Evolutionary conservation across 352 stramenopile genomes (phyloP), one percentile per base, ranked within the genome.

Genomic region (Phytophthora parvispora): DNA sequence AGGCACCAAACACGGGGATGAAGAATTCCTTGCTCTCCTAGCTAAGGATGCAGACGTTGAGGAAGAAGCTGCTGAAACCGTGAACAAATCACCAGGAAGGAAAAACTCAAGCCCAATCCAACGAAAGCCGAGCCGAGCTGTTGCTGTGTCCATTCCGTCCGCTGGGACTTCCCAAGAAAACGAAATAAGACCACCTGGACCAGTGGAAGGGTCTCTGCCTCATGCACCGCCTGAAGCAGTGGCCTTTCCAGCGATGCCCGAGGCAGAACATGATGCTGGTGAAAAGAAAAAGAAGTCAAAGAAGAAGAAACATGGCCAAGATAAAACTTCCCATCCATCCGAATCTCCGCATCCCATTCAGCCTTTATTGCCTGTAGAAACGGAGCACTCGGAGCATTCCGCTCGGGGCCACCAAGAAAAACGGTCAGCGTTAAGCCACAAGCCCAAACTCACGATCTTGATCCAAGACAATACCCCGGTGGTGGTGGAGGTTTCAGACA

Each of bases 11-110:
- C 24, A 42, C 4, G 83, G 80, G 9, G 87, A 95, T 45, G 80
- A 87, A 42, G 86, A 93, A 43, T 90, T 93, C 53, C 50, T 88
- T 5, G 67, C 81, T 0, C 50, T 95, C 13, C 57, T 92, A 4
- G 72, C 85, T 6, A 87, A 67, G 6, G 78, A 87, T 34, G 54
- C 70, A 0, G 69, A 80, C 2, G 63, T 65, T 13, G 63, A 72
- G 49, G 60, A 67, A 8, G 66, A 75, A 16, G 58, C 48, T 2
- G n/a, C 9, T 43, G 53, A 62, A 32, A 52, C 32, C 10, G 12
- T 20, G 10, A 51, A 18, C 13, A 45, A 47, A 15, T 9, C 20
- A 1, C 38, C n/a, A 9, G 31, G 38, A 12, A 77, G 55, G 28
- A 69, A 67, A 42, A 80, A 64, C 13, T 65, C 57, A 3, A 80